These are phyloP conservation scores for Medicago ruthenica DNA, from an alignment of 306 rosid genomes.

Conservation along the genomic window DNA sequence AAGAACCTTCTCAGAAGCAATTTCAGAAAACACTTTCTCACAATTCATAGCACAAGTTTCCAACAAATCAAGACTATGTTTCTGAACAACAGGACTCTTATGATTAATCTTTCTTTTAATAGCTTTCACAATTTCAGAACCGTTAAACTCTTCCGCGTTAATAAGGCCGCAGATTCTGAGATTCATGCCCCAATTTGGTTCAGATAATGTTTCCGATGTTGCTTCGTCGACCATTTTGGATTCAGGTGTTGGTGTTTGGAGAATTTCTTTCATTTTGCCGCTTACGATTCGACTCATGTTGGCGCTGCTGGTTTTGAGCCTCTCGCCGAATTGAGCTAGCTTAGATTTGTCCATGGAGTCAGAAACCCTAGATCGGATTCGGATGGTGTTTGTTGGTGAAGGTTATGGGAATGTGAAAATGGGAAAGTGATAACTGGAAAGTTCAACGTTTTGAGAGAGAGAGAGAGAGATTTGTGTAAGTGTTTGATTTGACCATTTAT, in stretches of 20 bases:
- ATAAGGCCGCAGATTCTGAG: conserved; percentile 76
- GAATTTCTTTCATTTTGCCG: conserved; percentile 74
- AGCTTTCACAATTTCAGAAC: conserved; percentile 66
- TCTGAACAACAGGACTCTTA: conserved; percentile 58
- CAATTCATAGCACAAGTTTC: conserved; percentile 78
- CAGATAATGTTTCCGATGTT: conserved; percentile 62
- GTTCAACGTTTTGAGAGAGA: not conserved
- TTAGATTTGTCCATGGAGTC: conserved; percentile 65
- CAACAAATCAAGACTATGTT: conserved; percentile 68
- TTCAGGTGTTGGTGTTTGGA: conserved; percentile 69
- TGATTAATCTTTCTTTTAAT: conserved; percentile 67
- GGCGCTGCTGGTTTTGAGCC: conserved; percentile 72
- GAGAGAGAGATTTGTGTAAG: not conserved
- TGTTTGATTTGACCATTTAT: not conserved
- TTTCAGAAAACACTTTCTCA: conserved; percentile 80
- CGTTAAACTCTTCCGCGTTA: conserved; percentile 62
- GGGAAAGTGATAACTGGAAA: conserved; percentile 14
- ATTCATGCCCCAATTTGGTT: conserved; percentile 80
- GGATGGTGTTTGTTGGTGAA: not conserved
- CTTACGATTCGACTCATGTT: conserved; percentile 75
- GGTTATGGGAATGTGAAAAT: not conserved
- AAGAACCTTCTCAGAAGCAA: conserved; percentile 80
- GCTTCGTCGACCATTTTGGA: conserved; percentile 87
- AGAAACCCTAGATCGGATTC: not conserved
- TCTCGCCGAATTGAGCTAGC: conserved; percentile 66